Percentiles rank a stretch among this genome's conserved stretches.
Evolutionary conservation across 441 rosid genomes (phyloP).

Genomic region (Populus hybrid): DNA sequence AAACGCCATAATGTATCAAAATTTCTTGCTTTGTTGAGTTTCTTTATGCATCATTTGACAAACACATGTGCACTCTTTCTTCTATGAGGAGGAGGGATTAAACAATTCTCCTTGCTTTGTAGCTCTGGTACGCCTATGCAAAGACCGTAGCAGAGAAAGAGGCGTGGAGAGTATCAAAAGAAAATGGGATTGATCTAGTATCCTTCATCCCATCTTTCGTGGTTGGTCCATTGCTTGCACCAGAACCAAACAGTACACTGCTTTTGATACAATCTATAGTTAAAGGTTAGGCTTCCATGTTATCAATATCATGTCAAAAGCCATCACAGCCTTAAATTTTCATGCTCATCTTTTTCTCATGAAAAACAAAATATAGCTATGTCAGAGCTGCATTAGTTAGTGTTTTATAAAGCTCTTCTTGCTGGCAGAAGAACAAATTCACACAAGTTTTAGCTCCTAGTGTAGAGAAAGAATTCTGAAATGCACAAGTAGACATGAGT

Average conservation of each 20-base stretch:
- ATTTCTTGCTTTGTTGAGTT: background rate
- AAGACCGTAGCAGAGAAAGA: slow-evolving; percentile 69
- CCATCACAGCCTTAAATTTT: too few relatives aligned
- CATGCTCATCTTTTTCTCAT: too few relatives aligned
- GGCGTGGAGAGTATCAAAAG: slow-evolving; percentile 67
- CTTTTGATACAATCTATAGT: slow-evolving; percentile 36
- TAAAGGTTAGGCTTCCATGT: slow-evolving; percentile 44
- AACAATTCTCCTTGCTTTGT: background rate
- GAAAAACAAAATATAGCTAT: too few relatives aligned
- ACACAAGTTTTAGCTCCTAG: too few relatives aligned
- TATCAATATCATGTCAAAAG: too few relatives aligned
- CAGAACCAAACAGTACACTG: slow-evolving; percentile 68
- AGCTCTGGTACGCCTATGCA: slow-evolving; percentile 75
- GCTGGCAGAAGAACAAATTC: too few relatives aligned
- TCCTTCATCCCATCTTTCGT: slow-evolving; percentile 69
- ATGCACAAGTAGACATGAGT: too few relatives aligned
- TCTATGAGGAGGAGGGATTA: background rate
- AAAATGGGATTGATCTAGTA: slow-evolving; percentile 58
- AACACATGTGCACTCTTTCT: background rate
- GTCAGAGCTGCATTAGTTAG: too few relatives aligned
- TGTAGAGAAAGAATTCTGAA: too few relatives aligned
- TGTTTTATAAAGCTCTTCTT: too few relatives aligned
- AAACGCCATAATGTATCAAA: slow-evolving; percentile 45
- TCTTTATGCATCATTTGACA: background rate
- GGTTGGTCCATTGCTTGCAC: slow-evolving; percentile 68